Conservation (phyloP, 148 eudicot species). For the Vaccinium darrowii region DNA sequence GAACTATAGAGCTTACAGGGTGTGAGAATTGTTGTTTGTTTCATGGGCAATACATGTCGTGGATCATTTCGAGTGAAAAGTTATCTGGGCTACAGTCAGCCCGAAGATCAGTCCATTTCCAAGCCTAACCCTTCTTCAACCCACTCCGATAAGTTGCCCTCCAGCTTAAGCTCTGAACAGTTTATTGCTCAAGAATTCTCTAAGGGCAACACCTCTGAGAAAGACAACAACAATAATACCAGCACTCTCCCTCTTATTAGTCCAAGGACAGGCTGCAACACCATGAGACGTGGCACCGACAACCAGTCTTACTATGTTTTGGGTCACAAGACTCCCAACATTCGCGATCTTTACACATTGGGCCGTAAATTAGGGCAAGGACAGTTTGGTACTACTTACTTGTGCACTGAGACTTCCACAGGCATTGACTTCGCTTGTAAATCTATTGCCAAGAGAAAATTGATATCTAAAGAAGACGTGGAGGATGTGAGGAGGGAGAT, state of each 20-base stretch:
- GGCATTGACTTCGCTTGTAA: conserved; percentile 79
- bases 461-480: conserved; percentile 86
- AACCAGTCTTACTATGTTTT: conserved; percentile 65
- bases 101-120: conserved; percentile 53
- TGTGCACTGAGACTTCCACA: conserved; percentile 76
- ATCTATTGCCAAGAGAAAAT: conserved; percentile 90
- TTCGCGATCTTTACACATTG: conserved; percentile 75
- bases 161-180: conserved; percentile 47
- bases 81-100: conserved; percentile 53
- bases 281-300: conserved; percentile 43
- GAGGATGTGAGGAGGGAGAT: conserved; percentile 98
- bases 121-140: conserved; percentile 26
- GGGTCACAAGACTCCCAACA: conserved; percentile 82
- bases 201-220: conserved; percentile 27
- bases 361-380: conserved; percentile 96
- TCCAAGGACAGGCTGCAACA: conserved; percentile 29
- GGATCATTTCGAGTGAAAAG: conserved; percentile 63
- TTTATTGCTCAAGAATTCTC: conserved; percentile 53
- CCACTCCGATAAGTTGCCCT: conserved; percentile 44
- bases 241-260: conserved; percentile 21
- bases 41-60: conserved; percentile 95
- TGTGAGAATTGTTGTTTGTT: conserved; percentile 40
- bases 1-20: conserved; percentile 16
- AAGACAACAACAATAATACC: conserved; percentile 24
- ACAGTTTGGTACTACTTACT: conserved; percentile 87